Evolutionary conservation across 2,329 filamentous ascomycete genomes (phyloP).

Genomic region (Knufia fluminis): DNA sequence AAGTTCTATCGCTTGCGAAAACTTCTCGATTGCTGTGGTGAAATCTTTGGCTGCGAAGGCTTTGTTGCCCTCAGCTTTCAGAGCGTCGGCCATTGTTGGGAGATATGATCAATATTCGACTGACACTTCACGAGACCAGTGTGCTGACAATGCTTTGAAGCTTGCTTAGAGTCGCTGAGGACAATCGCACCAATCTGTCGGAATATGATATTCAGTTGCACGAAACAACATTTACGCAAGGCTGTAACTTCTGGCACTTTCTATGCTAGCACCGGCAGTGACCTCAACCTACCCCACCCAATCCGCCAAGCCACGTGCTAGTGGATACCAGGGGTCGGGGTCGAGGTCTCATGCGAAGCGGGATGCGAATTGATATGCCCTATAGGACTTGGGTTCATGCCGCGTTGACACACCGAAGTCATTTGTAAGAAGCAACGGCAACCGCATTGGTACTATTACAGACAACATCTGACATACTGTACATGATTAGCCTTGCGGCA

Average conservation of each 20-base stretch:
- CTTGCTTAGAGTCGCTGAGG: background rate
- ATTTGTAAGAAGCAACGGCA: too few species aligned
- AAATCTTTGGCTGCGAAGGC: conserved; percentile 98
- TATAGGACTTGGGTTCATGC: too few species aligned
- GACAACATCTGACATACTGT: too few species aligned
- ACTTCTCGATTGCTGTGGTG: conserved; percentile 87
- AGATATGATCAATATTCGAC: background rate
- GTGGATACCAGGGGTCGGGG: background rate
- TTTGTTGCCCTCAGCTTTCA: conserved; percentile 97
- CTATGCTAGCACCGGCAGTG: background rate
- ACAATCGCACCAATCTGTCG: background rate
- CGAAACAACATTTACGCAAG: background rate
- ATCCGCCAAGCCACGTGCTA: conserved; percentile 1
- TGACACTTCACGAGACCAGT: background rate
- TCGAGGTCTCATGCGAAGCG: background rate
- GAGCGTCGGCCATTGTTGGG: conserved; percentile 57
- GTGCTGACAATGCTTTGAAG: background rate
- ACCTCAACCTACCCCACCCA: background rate
- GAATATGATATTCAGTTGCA: background rate
- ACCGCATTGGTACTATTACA: too few species aligned
- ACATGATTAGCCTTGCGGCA: too few species aligned
- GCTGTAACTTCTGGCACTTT: conserved; percentile 1
- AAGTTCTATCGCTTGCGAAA: conserved; percentile 82
- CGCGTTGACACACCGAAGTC: too few species aligned
- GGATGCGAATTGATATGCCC: background rate